Evolutionary conservation across 2,329 filamentous ascomycete genomes (phyloP).

Genomic region (Aureobasidium leucospermi): DNA sequence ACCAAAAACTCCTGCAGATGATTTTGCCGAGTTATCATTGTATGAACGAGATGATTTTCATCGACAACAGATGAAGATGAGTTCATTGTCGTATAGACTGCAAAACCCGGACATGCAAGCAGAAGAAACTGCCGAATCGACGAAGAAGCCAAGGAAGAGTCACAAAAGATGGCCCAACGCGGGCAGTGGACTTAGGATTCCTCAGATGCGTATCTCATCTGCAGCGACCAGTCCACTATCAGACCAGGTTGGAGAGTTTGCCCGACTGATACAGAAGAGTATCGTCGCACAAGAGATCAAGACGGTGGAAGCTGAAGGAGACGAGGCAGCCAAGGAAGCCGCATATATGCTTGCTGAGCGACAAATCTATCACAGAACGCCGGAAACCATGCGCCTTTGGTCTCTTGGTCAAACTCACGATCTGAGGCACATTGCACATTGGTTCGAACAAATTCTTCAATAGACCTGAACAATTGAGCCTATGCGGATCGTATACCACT

Average conservation of each 20-base stretch:
- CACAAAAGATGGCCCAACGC: conserved; percentile 37
- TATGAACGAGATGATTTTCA: conserved; percentile 25
- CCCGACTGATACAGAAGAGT: conserved; percentile 32
- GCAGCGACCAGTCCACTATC: conserved; percentile 31
- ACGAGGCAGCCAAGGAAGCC: conserved; percentile 11
- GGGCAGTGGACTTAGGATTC: conserved; percentile 32
- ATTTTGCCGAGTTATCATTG: conserved; percentile 24
- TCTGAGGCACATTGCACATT: conserved; percentile 12
- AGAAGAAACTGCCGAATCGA: conserved; percentile 4
- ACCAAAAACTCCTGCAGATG: conserved; percentile 22
- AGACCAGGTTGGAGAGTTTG: conserved; percentile 36
- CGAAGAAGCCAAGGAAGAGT: conserved; percentile 19
- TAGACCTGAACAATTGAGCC: background rate
- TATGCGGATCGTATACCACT: background rate
- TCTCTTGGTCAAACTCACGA: conserved; percentile 1
- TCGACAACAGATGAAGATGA: conserved; percentile 20
- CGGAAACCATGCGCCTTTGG: conserved; percentile 13
- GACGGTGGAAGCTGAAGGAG: conserved; percentile 11
- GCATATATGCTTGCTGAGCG: conserved; percentile 17
- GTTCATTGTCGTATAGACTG: conserved; percentile 15
- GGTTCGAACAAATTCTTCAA: conserved; percentile 17
- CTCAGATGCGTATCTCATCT: conserved; percentile 33
- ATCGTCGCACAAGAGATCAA: conserved; percentile 26
- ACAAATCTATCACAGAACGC: conserved; percentile 10
- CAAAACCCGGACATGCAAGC: background rate